Evolutionary conservation across 1,284 basidiomycete species (phyloP).

Genomic region (Sanguinoderma infundibulare): DNA sequence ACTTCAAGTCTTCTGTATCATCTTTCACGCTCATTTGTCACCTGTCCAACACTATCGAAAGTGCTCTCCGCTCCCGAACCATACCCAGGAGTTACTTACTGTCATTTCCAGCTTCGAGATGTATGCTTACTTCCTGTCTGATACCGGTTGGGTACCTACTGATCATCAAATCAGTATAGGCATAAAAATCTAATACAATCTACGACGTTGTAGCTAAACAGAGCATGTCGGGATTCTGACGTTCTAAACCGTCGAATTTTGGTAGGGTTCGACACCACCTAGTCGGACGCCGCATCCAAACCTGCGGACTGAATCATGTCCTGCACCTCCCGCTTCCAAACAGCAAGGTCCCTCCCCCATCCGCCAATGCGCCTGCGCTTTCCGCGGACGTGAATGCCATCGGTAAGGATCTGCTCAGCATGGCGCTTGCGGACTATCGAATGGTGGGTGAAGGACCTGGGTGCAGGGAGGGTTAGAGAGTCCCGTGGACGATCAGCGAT

Average conservation of each 20-base stretch:
- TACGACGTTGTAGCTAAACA: background rate
- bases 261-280: background rate
- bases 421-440: slow-evolving; percentile 31
- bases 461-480: background rate
- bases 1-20: slow-evolving; percentile 19
- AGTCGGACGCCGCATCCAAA: background rate
- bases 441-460: slow-evolving; percentile 47
- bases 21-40: slow-evolving; percentile 14
- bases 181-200: slow-evolving; percentile 9
- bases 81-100: background rate
- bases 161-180: background rate
- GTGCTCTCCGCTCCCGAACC: background rate
- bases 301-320: slow-evolving; percentile 14
- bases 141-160: slow-evolving; percentile 1
- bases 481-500: background rate
- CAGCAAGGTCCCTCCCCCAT: slow-evolving; percentile 33
- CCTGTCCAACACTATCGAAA: slow-evolving; percentile 6
- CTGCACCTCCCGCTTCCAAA: slow-evolving; percentile 30
- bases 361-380: slow-evolving; percentile 35
- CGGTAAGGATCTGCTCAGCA: slow-evolving; percentile 12
- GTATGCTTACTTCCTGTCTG: slow-evolving; percentile 9
- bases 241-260: background rate
- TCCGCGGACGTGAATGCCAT: slow-evolving; percentile 31
- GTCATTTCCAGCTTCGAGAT: background rate
- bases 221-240: background rate